These are phyloP conservation scores for Salvia splendens DNA, from an alignment of 257 asterid species.

Conservation along the genomic window DNA sequence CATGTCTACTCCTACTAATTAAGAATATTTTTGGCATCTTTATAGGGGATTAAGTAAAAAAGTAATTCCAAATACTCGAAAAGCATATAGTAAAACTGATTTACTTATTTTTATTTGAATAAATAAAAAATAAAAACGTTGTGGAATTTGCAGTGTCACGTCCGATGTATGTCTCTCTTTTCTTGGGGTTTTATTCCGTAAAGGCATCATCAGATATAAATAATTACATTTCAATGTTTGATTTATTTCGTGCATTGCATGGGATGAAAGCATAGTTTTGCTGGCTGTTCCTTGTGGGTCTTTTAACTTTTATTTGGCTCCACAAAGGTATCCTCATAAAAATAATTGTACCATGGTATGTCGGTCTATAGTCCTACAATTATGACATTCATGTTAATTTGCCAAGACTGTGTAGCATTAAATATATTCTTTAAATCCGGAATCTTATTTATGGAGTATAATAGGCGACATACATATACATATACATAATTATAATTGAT, in stretches of 20 bases:
- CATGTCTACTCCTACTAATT: too few relatives aligned
- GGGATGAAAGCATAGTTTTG: conserved; percentile 9
- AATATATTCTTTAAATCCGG: background rate
- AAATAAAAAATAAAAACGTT: background rate
- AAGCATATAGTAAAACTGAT: background rate
- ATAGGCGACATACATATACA: too few relatives aligned
- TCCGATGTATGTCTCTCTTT: background rate
- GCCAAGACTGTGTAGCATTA: background rate
- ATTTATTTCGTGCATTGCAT: conserved; percentile 9
- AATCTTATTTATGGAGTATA: background rate
- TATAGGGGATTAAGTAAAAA: background rate
- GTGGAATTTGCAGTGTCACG: background rate
- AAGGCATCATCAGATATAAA: conserved; percentile 17
- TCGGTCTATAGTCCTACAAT: conserved; percentile 28
- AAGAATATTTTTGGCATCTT: background rate
- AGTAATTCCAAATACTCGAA: background rate
- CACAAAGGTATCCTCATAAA: conserved; percentile 21
- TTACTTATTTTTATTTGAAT: background rate
- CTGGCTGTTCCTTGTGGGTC: conserved; percentile 17
- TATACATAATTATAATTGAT: too few relatives aligned
- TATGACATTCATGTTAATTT: background rate
- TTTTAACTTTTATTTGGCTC: conserved; percentile 24
- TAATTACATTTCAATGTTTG: background rate
- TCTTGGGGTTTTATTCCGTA: background rate
- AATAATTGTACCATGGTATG: conserved; percentile 36